Conservation (phyloP, 306 rosid species). For the Lotus japonicus region DNA sequence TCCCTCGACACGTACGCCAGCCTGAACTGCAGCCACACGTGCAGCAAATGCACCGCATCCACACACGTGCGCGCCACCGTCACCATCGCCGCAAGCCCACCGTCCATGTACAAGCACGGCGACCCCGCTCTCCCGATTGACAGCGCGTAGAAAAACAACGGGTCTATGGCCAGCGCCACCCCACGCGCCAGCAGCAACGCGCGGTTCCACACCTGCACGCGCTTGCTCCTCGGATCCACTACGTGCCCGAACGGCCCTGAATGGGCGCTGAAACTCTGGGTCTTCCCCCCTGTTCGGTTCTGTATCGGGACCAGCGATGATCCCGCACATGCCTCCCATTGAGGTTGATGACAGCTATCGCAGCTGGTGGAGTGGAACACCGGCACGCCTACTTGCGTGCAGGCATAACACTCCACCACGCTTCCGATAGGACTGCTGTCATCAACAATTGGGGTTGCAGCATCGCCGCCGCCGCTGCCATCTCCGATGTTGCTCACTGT, state of each 20-base stretch:
- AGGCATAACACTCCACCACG: slow-evolving; percentile 77
- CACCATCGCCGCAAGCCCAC: slow-evolving; percentile 63
- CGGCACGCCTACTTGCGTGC: slow-evolving; percentile 84
- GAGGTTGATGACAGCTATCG: slow-evolving; percentile 56
- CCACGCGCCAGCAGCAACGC: slow-evolving; percentile 79
- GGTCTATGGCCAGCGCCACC: slow-evolving; percentile 81
- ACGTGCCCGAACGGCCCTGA: slow-evolving; percentile 47
- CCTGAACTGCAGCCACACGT: slow-evolving; percentile 83
- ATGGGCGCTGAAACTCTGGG: background rate
- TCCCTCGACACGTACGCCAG: slow-evolving; percentile 84
- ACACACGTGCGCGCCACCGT: slow-evolving; percentile 63
- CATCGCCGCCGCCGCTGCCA: background rate
- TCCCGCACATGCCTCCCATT: slow-evolving; percentile 95
- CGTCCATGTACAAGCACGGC: slow-evolving; percentile 95
- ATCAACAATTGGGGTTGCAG: background rate
- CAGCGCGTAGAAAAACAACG: slow-evolving; percentile 83
- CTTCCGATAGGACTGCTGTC: slow-evolving; percentile 16
- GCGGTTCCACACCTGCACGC: slow-evolving; percentile 80
- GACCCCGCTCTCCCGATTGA: slow-evolving; percentile 77
- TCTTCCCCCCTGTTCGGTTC: slow-evolving; percentile 24
- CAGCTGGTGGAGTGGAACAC: slow-evolving; percentile 93
- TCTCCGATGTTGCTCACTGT: slow-evolving; percentile 12
- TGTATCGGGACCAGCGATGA: slow-evolving; percentile 69
- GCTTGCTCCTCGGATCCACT: slow-evolving; percentile 80
- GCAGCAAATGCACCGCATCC: slow-evolving; percentile 69